A percentile compares a stretch with the other conserved stretches of the same genome.
Evolutionary conservation across 176 grass and related monocot genomes (phyloP).

Genomic region (Eragrostis nindensis): DNA sequence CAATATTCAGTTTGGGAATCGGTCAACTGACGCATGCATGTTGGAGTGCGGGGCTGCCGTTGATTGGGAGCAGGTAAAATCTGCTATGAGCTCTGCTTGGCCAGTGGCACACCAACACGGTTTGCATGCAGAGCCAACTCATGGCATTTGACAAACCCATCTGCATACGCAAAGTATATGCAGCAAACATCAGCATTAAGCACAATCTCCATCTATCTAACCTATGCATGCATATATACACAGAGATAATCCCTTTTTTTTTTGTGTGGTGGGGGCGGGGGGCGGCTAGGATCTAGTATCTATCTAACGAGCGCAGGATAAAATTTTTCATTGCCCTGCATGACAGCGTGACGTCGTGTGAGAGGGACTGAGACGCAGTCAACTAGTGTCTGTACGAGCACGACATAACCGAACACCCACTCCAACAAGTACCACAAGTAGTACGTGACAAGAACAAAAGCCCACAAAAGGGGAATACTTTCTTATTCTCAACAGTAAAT

Average conservation of each 20-base stretch:
- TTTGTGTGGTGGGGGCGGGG: no score
- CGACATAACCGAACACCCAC: conserved; percentile 42
- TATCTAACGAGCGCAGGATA: conserved; percentile 29
- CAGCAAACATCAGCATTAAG: conserved; percentile 15
- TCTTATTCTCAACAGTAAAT: not conserved
- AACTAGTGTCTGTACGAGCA: not conserved
- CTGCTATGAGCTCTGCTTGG: conserved; percentile 1
- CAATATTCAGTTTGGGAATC: conserved; percentile 32
- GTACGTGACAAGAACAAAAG: not conserved
- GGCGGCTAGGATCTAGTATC: not conserved
- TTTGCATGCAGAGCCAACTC: not conserved
- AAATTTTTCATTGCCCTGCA: conserved; percentile 14
- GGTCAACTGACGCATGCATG: conserved; percentile 31
- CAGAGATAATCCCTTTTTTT: no score
- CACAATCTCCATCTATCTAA: not conserved
- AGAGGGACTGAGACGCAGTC: conserved; percentile 27
- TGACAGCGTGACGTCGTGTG: not conserved
- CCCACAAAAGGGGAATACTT: not conserved
- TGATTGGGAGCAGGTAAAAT: conserved; percentile 49
- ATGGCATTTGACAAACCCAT: not conserved
- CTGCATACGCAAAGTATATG: conserved; percentile 7
- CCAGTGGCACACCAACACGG: conserved; percentile 21
- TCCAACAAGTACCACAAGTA: conserved; percentile 20
- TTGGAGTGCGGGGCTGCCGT: not conserved
- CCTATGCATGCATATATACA: no score